Evolutionary conservation across 1,139 yeast species (phyloP), one percentile per base, ranked within the genome.

Genomic region (Taphrina communis): DNA sequence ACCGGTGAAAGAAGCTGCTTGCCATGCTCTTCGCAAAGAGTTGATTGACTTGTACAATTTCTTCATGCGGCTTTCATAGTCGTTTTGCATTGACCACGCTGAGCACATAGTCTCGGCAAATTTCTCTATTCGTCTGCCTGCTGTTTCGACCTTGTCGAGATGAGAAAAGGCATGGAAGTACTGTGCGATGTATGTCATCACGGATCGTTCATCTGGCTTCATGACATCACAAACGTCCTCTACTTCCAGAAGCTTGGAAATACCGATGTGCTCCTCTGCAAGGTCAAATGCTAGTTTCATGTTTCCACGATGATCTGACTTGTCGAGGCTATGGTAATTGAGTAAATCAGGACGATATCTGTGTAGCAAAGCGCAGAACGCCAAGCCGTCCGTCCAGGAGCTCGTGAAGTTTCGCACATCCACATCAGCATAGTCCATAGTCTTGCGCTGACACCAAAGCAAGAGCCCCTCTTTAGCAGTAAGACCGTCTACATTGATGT

Each of bases 141-240:
- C 82, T 3, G 80, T 78, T 68, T 80, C 82, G 66, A 74, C 77
- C 73, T 72, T 76, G 73, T 80, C 74, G 25, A 79, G 72, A 1
- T 78, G 80, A 6, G 80, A 78, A 70, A 88, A 80, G 74, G 82
- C 82, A 71, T 85, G 86, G 76, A 83, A 87, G 87, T 89, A 86
- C 74, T 87, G 86, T 36, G 88, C 83, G n/a, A 87, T 78, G 75
- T 85, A 87, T 19, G 88, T 84, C 74, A 88, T 82, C n/a, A 88
- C 80, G 57, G 88, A 83, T 72, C 86, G 83, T 74, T 88, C 92
- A 73, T 88, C 91, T 0, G 89, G 89, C 36, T 80, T 81, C 35
- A 79, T 75, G 14, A 80, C 79, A 63, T 80, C 80, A 52, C 78
- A 76, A 70, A 88, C 82, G 76, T 87, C 90, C 58, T 86, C 88